Conservation (phyloP, 2,329 filamentous ascomycete species). For the Calonectria pauciramosa region DNA sequence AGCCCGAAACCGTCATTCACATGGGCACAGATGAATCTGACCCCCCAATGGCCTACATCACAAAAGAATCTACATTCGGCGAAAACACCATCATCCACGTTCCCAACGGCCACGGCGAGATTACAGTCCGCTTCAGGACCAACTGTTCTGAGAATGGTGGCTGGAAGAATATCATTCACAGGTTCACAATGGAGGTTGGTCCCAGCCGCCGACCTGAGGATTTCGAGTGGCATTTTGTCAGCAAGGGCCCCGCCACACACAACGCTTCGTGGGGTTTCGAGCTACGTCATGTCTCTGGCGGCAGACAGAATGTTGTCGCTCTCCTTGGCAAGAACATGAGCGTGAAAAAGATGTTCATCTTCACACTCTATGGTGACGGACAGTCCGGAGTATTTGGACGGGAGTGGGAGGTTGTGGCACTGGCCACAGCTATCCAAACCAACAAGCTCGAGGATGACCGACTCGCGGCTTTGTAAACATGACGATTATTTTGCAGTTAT, state of each 20-base stretch:
- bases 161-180: constrained; percentile 9
- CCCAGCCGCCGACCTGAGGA: background rate
- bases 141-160: background rate
- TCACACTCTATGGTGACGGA: background rate
- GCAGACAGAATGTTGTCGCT: background rate
- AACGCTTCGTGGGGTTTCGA: background rate
- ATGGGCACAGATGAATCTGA: background rate
- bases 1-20: background rate
- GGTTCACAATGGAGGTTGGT: constrained; percentile 5
- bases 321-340: background rate
- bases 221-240: constrained; percentile 6
- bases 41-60: constrained; percentile 8
- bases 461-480: background rate
- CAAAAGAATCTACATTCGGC: constrained; percentile 1
- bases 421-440: constrained; percentile 1
- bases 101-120: background rate
- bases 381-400: background rate
- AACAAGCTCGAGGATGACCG: constrained; percentile 6
- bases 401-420: constrained; percentile 4
- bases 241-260: background rate
- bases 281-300: background rate
- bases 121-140: background rate
- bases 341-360: constrained; percentile 1
- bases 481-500: background rate
- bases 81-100: background rate